These are phyloP conservation scores for Calonectria ilicicola DNA, from an alignment of 2,329 filamentous ascomycete species.

Conservation along the genomic window DNA sequence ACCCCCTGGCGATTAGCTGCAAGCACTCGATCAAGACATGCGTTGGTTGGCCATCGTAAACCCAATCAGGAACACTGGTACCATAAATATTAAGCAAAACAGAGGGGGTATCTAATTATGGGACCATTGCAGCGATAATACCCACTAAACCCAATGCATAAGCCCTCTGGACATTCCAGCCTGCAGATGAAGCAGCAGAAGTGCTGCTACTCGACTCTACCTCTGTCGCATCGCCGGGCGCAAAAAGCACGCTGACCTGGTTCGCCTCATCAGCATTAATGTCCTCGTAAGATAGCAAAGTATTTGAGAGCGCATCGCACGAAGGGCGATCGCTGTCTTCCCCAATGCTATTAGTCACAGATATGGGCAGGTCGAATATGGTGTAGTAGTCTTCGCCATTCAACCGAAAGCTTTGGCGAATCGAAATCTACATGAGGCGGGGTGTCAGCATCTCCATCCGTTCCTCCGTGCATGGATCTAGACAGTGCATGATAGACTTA, in stretches of 20 bases:
- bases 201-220: conserved; percentile 46
- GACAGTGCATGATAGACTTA: conserved; percentile 41
- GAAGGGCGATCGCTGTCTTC: conserved; percentile 53
- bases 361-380: conserved; percentile 77
- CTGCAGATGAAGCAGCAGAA: conserved; percentile 21
- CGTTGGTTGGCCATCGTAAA: not conserved
- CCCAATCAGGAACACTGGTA: not conserved
- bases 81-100: not conserved
- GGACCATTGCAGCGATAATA: not conserved
- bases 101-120: conserved; percentile 1
- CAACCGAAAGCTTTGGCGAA: conserved; percentile 76
- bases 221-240: conserved; percentile 61
- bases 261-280: conserved; percentile 58
- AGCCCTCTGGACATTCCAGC: not conserved
- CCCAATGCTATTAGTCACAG: conserved; percentile 74
- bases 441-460: conserved; percentile 9
- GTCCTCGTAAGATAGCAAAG: conserved; percentile 59
- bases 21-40: not conserved
- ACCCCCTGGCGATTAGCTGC: conserved; percentile 4
- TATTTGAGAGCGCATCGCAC: conserved; percentile 65
- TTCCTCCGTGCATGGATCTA: not conserved
- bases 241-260: conserved; percentile 61
- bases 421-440: conserved; percentile 65
- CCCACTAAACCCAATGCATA: conserved; percentile 16
- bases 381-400: conserved; percentile 75